Evolutionary conservation across 2,329 filamentous ascomycete genomes (phyloP), one percentile per base, ranked within the genome.

Genomic region (Canariomyces notabilis): DNA sequence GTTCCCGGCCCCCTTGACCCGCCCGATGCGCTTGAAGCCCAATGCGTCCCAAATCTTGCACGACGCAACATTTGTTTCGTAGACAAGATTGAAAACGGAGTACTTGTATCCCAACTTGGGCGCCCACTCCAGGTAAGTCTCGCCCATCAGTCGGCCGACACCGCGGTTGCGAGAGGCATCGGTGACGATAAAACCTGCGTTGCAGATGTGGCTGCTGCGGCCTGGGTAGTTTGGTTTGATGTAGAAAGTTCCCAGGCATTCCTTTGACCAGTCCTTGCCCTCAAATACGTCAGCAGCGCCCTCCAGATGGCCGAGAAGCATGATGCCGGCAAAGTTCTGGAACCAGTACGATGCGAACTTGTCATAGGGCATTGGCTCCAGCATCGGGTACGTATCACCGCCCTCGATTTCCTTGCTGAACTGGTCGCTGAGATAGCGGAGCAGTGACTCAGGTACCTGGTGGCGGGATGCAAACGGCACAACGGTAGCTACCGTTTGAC

Each of bases 191-290:
- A 89, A 88, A 23, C 83, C 84, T 48, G 80, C 90, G 61, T 94
- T 96, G 72, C 88, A 95, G 41, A 95, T 80, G 71, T 95, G 89
- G 66, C 86, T 93, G 68, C 87, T 93, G 48, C 89, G 79, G 38
- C 89, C 89, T 0, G 89, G 89, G 64, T 95, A 95, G 67, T 95
- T 95, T 38, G 89, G 89, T 70, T 93, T 90, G 74, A 95, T 87
- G 68, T 93, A 94, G 68, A 95, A 95, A 68, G 87, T 94, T 47
- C 89, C 89, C 35, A 95, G 71, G 59, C 89, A 95, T 59, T 85
- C 76, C 60, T 82, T 83, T 54, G 81, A 78, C 89, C 89, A 95
- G 66, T 91, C 86, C 54, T 74, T 72, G 65, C 75, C 66, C 67
- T 82, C 67, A 57, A 74, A 59, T 49, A 78, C 66, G 46, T 83